These are phyloP conservation scores for Diaporthe citrichinensis DNA, from an alignment of 2,329 filamentous ascomycete species.

Conservation along the genomic window DNA sequence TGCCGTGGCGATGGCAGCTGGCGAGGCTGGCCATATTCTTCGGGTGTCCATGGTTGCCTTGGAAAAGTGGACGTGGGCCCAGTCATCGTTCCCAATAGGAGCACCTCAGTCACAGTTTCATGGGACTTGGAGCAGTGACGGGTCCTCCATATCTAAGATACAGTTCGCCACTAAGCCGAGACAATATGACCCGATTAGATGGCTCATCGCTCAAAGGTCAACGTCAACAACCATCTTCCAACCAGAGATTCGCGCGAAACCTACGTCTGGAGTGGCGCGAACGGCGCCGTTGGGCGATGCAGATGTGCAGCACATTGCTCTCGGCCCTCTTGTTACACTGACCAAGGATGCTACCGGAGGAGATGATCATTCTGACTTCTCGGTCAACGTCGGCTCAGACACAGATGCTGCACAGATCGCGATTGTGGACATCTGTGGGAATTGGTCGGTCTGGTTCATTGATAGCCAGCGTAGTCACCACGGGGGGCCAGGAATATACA, in stretches of 20 bases:
- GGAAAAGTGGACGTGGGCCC: conserved; percentile 69
- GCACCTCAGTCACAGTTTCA: conserved; percentile 43
- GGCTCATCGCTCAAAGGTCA: conserved; percentile 68
- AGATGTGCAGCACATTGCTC: conserved; percentile 65
- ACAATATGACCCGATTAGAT: conserved; percentile 58
- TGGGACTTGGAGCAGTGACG: conserved; percentile 69
- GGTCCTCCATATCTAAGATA: conserved; percentile 64
- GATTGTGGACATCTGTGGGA: conserved; percentile 74
- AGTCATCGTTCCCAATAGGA: conserved; percentile 21
- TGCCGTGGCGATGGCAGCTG: conserved; percentile 64
- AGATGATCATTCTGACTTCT: conserved; percentile 71
- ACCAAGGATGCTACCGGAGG: conserved; percentile 66
- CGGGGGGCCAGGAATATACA: conserved; percentile 52
- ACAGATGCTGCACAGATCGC: conserved; percentile 72
- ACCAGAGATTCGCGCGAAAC: conserved; percentile 62
- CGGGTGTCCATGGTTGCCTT: conserved; percentile 66
- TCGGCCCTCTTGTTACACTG: conserved; percentile 70
- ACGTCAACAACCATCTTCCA: conserved; percentile 66
- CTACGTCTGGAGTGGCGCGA: conserved; percentile 47
- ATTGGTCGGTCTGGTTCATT: conserved; percentile 79
- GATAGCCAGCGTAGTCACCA: conserved; percentile 50
- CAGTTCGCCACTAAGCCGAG: conserved; percentile 61
- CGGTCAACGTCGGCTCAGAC: conserved; percentile 70
- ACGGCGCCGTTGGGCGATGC: conserved; percentile 43
- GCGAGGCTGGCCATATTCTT: conserved; percentile 71